A percentile compares a stretch with the other conserved stretches of the same genome.
phyloP scores from a whole-genome alignment of 371 early-diverging fungal genomes.

The Blakeslea trispora region DNA sequence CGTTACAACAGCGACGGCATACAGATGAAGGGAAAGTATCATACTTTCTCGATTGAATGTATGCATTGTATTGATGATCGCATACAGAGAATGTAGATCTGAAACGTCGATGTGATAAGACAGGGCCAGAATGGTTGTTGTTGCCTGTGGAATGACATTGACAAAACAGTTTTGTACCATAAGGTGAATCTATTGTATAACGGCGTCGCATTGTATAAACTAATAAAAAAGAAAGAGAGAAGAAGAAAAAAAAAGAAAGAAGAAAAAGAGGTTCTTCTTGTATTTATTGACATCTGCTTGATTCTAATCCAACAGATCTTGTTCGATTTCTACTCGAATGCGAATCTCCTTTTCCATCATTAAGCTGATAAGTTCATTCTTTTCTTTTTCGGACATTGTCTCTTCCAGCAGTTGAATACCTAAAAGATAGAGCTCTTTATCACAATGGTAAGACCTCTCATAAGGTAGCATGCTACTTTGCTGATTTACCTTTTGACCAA shows the following conservation, averaged over 20 bases:
- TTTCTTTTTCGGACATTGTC: slow-evolving; percentile 50
- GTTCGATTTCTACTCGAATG: slow-evolving; percentile 41
- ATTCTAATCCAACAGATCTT: slow-evolving; percentile 13
- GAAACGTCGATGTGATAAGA: neutral
- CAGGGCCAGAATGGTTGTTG: slow-evolving; percentile 19
- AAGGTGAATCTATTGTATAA: slow-evolving; percentile 4
- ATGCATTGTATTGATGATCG: neutral
- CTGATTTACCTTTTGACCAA: slow-evolving; percentile 65
- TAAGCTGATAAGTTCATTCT: slow-evolving; percentile 53
- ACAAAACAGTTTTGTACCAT: slow-evolving; percentile 9
- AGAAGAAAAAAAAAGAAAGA: slow-evolving; percentile 5
- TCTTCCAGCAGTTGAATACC: slow-evolving; percentile 47
- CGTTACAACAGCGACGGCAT: neutral
- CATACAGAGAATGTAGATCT: neutral
- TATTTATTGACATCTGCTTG: slow-evolving; percentile 4
- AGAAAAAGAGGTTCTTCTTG: neutral
- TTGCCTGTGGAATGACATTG: slow-evolving; percentile 21
- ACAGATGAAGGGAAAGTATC: neutral
- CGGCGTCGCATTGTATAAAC: slow-evolving; percentile 9
- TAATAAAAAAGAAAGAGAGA: slow-evolving; percentile 3
- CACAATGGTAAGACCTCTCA: slow-evolving; percentile 1
- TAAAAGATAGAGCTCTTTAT: slow-evolving; percentile 56
- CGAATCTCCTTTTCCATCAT: slow-evolving; percentile 73
- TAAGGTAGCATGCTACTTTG: neutral
- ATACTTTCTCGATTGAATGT: neutral